Evolutionary conservation across 2,329 filamentous ascomycete species (phyloP).

Genomic region (Phialophora expanda): DNA sequence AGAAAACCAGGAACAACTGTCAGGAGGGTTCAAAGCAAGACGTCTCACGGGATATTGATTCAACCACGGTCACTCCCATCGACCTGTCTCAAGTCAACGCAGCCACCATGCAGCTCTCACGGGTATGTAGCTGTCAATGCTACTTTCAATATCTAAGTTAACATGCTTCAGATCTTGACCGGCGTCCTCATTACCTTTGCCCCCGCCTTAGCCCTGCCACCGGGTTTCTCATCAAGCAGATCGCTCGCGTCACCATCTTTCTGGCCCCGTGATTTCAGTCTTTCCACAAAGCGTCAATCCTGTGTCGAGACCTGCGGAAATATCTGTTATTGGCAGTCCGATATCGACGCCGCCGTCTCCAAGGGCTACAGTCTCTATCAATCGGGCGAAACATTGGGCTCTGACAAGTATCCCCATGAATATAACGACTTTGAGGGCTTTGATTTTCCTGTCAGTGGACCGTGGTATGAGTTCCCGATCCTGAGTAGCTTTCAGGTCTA

Average conservation of each 20-base stretch:
- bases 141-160: neutral
- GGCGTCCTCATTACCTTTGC: conserved; percentile 22
- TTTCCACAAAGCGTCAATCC: conserved; percentile 47
- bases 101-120: conserved; percentile 17
- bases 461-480: conserved; percentile 70
- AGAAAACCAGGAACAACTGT: neutral
- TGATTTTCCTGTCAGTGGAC: conserved; percentile 60
- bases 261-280: conserved; percentile 30
- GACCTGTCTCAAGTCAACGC: neutral
- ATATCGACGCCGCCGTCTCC: conserved; percentile 57
- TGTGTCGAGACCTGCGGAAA: conserved; percentile 61
- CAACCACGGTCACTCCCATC: neutral
- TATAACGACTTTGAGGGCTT: conserved; percentile 70
- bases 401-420: conserved; percentile 61
- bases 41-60: neutral
- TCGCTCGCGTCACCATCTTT: neutral
- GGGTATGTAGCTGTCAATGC: conserved; percentile 1
- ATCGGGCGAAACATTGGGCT: conserved; percentile 45
- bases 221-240: conserved; percentile 18
- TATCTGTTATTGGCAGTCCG: conserved; percentile 56
- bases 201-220: conserved; percentile 20
- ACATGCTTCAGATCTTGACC: conserved; percentile 9
- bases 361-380: conserved; percentile 59
- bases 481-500: conserved; percentile 56
- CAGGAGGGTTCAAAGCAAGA: neutral